Evolutionary conservation across 2,329 filamentous ascomycete genomes (phyloP), one percentile per base, ranked within the genome.

Genomic region (Phialophora chinensis): DNA sequence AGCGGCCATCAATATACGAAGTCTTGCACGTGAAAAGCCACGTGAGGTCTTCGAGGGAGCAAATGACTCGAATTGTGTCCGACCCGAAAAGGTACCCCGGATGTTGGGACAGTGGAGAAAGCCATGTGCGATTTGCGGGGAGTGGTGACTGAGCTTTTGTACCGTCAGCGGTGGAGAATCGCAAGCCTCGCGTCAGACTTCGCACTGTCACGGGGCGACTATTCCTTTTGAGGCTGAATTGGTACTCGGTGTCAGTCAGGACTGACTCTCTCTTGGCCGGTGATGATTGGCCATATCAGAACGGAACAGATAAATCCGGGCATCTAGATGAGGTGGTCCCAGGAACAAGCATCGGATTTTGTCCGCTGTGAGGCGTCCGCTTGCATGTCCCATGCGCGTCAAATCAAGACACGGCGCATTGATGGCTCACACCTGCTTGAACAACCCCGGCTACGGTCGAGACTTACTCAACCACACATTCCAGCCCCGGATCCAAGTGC

Each of bases 91-190:
- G 38, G 7, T 20, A 44, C 38, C 38, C 38, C 49, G 49, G 49
- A 53, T 55, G 29, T 55, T 31, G n/a, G 7, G 29, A 35, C 29
- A 1, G 55, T 63, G 38, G 54, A 52, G 61, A 57, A 42, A 60
- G 27, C 29, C 49, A 27, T 29, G 49, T 31, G 44, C n/a, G 11
- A 27, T 27, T 55, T 27, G 47, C 33, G 49, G 49, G 35, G 23
- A 55, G 49, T 4, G 50, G 55, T 33, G 20, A 65, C 29, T 65
- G 49, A 65, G 63, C 63, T 44, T 60, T 65, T 56, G 60, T 57
- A 56, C 44, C 20, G 63, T 65, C 63, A 65, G 50, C 54, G 20
- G 57, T 65, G 56, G 62, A 57, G 47, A 17, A 44, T 23, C n/a
- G 25, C 29, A 44, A 31, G 60, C 38, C 49, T 11, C 33, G 38